Evolutionary conservation across 2,329 filamentous ascomycete genomes (phyloP).

Genomic region (Exserohilum turcica): DNA sequence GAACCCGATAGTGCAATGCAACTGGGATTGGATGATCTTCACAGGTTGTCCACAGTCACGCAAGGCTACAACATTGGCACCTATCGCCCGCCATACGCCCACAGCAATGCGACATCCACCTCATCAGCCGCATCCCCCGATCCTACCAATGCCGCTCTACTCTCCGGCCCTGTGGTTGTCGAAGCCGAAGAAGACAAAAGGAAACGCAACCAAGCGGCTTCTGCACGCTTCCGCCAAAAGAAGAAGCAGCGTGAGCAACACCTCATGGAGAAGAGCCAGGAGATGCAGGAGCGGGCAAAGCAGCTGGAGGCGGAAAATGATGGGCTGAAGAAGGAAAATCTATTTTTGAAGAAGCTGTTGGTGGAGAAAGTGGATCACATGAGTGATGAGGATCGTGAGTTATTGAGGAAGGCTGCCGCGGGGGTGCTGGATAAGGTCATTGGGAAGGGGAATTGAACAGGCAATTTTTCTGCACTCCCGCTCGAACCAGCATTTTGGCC

Average conservation of each 20-base stretch:
- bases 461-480: neutral
- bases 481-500: neutral
- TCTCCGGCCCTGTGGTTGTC: slow-evolving; percentile 31
- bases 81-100: slow-evolving; percentile 40
- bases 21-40: slow-evolving; percentile 36
- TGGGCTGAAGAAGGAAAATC: slow-evolving; percentile 51
- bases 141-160: slow-evolving; percentile 17
- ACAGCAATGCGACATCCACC: slow-evolving; percentile 40
- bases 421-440: slow-evolving; percentile 16
- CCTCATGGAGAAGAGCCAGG: slow-evolving; percentile 61
- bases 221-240: slow-evolving; percentile 88
- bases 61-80: slow-evolving; percentile 31
- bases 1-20: slow-evolving; percentile 31
- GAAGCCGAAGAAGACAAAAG: slow-evolving; percentile 86
- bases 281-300: slow-evolving; percentile 79
- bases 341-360: slow-evolving; percentile 43
- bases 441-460: neutral
- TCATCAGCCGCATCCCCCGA: slow-evolving; percentile 34
- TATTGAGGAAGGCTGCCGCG: slow-evolving; percentile 35
- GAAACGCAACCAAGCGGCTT: slow-evolving; percentile 84
- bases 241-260: slow-evolving; percentile 94
- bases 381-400: slow-evolving; percentile 41
- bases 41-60: slow-evolving; percentile 35
- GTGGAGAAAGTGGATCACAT: slow-evolving; percentile 49
- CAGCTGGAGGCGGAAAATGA: slow-evolving; percentile 63